phyloP scores from a whole-genome alignment of 257 asterid species.

The Ophiorrhiza pumila region DNA sequence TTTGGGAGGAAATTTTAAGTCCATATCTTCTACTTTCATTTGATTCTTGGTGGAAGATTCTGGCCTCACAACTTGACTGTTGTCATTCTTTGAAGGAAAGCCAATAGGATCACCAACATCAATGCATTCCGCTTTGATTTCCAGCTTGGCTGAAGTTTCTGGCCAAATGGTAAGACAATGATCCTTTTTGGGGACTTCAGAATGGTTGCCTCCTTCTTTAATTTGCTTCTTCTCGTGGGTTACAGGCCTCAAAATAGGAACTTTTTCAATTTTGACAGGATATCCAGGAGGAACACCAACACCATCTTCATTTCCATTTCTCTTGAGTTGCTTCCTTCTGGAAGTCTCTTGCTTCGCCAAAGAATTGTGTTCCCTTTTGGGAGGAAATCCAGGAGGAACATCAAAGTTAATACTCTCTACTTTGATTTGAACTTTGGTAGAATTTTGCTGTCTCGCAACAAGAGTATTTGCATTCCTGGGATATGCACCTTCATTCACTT shows the following conservation, averaged over 20 bases:
- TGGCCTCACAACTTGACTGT: neutral
- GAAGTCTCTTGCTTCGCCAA: neutral
- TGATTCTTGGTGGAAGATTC: neutral
- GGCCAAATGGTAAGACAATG: neutral
- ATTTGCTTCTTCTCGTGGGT: neutral
- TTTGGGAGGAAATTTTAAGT: neutral
- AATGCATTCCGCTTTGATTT: neutral
- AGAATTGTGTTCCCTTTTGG: neutral
- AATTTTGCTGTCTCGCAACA: neutral
- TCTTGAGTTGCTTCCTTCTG: neutral
- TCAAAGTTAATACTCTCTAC: neutral
- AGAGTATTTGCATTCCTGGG: neutral
- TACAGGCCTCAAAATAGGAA: neutral
- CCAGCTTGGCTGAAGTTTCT: neutral
- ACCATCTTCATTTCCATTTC: neutral
- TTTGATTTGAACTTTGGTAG: neutral
- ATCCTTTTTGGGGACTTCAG: neutral
- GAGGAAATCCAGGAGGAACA: constrained; percentile 16
- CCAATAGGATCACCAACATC: neutral
- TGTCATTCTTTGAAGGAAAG: neutral
- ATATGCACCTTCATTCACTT: too few relatives aligned
- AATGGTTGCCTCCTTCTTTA: neutral
- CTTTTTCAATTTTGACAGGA: neutral
- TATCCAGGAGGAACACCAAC: constrained; percentile 25
- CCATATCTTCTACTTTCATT: neutral